These are phyloP conservation scores for Schwanniomyces pseudopolymorphus DNA, from an alignment of 805 yeast genomes.

Conservation along the genomic window DNA sequence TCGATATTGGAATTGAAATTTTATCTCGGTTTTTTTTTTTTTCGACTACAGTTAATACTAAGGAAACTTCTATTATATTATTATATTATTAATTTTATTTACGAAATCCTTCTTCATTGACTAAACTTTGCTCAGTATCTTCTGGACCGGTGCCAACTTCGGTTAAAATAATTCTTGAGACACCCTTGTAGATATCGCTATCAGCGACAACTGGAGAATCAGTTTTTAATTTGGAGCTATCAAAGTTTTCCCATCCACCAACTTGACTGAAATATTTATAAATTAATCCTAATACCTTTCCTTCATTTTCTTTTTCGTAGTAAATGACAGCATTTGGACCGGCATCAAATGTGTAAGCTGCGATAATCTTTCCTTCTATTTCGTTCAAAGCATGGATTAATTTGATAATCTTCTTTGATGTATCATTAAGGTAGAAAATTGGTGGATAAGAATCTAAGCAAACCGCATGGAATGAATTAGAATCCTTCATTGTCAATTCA, in stretches of 20 bases:
- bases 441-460: conserved; percentile 96
- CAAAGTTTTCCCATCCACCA: conserved; percentile 63
- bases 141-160: conserved; percentile 87
- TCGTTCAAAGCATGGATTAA: conserved; percentile 77
- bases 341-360: conserved; percentile 98
- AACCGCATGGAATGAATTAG: conserved; percentile 97
- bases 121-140: conserved; percentile 53
- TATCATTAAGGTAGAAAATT: conserved; percentile 89
- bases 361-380: conserved; percentile 63
- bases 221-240: conserved; percentile 14
- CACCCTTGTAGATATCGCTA: conserved; percentile 61
- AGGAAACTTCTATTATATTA: neutral
- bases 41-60: neutral
- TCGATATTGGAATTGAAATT: neutral
- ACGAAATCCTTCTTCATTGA: conserved; percentile 63
- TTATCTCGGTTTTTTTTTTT: neutral
- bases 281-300: conserved; percentile 68
- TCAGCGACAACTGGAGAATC: conserved; percentile 41
- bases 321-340: conserved; percentile 98
- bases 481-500: conserved; percentile 90
- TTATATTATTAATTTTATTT: conserved; percentile 21
- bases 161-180: conserved; percentile 81
- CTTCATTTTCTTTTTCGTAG: conserved; percentile 75
- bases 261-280: conserved; percentile 57
- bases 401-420: conserved; percentile 79